phyloP scores from a whole-genome alignment of 2,329 filamentous ascomycete genomes.

The Fusarium kyushuense region DNA sequence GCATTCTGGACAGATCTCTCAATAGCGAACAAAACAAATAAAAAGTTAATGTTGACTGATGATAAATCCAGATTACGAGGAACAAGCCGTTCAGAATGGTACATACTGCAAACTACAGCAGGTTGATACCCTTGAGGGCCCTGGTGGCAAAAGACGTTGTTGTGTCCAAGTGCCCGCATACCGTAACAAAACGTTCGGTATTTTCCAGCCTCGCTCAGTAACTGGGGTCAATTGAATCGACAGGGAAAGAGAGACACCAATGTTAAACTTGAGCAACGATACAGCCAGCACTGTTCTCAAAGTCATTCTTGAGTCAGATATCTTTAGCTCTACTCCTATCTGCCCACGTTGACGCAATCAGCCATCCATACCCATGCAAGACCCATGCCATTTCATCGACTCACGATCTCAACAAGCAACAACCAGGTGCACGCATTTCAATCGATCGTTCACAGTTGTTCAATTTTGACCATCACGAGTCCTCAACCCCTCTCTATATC shows the following conservation, averaged over 20 bases:
- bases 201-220: conserved; percentile 16
- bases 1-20: conserved; percentile 22
- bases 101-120: neutral
- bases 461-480: conserved; percentile 12
- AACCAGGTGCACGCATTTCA: conserved; percentile 20
- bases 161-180: conserved; percentile 20
- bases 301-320: conserved; percentile 14
- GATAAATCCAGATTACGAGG: conserved; percentile 5
- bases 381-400: conserved; percentile 20
- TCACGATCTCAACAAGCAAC: conserved; percentile 18
- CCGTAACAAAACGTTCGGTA: too few relatives aligned
- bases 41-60: conserved; percentile 11
- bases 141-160: conserved; percentile 25
- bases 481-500: conserved; percentile 23
- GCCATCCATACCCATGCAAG: conserved; percentile 27
- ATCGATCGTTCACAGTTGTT: conserved; percentile 11
- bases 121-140: conserved; percentile 25
- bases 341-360: conserved; percentile 33
- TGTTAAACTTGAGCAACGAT: conserved; percentile 6
- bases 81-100: conserved; percentile 17
- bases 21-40: conserved; percentile 11
- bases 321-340: conserved; percentile 12
- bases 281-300: neutral
- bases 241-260: conserved; percentile 14
- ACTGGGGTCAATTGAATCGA: conserved; percentile 11